A percentile compares a stretch with the other conserved stretches of the same genome.
Evolutionary conservation across 768 basidiomycete genomes (phyloP).

Genomic region (Clavaria fumosa): DNA sequence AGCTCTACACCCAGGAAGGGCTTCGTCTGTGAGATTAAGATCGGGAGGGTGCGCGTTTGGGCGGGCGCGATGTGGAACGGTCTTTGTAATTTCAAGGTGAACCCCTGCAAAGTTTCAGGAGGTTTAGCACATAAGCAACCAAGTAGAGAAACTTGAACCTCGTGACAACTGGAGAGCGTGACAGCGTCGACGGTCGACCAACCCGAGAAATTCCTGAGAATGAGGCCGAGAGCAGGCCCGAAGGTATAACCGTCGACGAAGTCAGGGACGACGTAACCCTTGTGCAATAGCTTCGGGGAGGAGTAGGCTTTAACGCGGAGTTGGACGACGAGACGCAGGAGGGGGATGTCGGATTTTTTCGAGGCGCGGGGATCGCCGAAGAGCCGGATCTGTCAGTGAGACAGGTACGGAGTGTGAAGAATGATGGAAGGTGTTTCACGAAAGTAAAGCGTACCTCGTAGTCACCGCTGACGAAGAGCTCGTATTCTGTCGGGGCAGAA

Average conservation of each 20-base stretch:
- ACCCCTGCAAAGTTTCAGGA: constrained; percentile 7
- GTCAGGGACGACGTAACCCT: constrained; percentile 46
- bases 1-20: constrained; percentile 21
- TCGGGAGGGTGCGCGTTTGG: constrained; percentile 46
- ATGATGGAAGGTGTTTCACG: constrained; percentile 1
- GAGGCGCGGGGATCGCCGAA: constrained; percentile 64
- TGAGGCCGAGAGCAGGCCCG: constrained; percentile 55
- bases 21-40: constrained; percentile 28
- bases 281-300: constrained; percentile 25
- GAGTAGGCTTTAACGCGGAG: constrained; percentile 24
- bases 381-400: constrained; percentile 45
- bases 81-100: constrained; percentile 17
- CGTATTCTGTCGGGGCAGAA: constrained; percentile 35
- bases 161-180: constrained; percentile 5
- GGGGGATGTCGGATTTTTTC: constrained; percentile 28
- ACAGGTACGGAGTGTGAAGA: constrained; percentile 4
- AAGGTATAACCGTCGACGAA: constrained; percentile 66
- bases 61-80: constrained; percentile 35
- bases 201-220: constrained; percentile 32
- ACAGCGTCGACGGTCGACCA: constrained; percentile 39
- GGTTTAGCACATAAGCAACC: constrained; percentile 4
- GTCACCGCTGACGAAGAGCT: constrained; percentile 62
- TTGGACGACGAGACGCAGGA: constrained; percentile 37
- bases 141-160: constrained; percentile 9
- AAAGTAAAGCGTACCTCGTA: constrained; percentile 44